Conservation (phyloP, 2,329 filamentous ascomycete genomes). For the Colletotrichum euphorbiae region DNA sequence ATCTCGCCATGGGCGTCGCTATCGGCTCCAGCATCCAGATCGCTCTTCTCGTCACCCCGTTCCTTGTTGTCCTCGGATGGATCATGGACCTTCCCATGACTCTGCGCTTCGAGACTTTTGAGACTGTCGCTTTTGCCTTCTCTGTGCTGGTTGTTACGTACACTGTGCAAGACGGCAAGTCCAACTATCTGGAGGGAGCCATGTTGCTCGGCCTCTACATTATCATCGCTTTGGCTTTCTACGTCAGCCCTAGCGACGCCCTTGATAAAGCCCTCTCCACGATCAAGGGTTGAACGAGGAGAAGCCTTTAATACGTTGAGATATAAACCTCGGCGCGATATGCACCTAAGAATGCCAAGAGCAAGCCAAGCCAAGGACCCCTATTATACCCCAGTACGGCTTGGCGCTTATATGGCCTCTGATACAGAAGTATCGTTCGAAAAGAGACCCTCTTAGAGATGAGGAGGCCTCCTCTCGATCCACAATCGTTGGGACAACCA, state of each 20-base stretch:
- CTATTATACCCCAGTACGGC: too few relatives aligned
- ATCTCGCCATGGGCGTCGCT: conserved; percentile 80
- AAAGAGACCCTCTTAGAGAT: not conserved
- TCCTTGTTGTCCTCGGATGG: conserved; percentile 85
- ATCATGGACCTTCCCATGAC: conserved; percentile 79
- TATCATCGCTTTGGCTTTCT: conserved; percentile 72
- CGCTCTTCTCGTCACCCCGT: conserved; percentile 82
- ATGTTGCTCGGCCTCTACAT: conserved; percentile 70
- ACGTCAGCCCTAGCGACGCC: conserved; percentile 63
- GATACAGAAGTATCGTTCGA: not conserved
- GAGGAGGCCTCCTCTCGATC: not conserved
- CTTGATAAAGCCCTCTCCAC: conserved; percentile 52
- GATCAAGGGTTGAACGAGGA: conserved; percentile 21
- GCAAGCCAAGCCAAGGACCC: too few relatives aligned
- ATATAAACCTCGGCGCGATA: not conserved
- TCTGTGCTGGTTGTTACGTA: conserved; percentile 81
- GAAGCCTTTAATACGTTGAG: not conserved
- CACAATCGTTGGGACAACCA: conserved; percentile 7
- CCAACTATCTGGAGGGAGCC: conserved; percentile 85
- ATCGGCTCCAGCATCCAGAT: conserved; percentile 88
- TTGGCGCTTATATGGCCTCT: not conserved
- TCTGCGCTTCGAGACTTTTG: conserved; percentile 83
- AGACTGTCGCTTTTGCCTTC: conserved; percentile 82
- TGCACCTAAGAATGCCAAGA: too few relatives aligned
- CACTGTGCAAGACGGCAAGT: conserved; percentile 83